Evolutionary conservation across 2,329 filamentous ascomycete species (phyloP), one percentile per base, ranked within the genome.

Genomic region (Colletotrichum tofieldiae): DNA sequence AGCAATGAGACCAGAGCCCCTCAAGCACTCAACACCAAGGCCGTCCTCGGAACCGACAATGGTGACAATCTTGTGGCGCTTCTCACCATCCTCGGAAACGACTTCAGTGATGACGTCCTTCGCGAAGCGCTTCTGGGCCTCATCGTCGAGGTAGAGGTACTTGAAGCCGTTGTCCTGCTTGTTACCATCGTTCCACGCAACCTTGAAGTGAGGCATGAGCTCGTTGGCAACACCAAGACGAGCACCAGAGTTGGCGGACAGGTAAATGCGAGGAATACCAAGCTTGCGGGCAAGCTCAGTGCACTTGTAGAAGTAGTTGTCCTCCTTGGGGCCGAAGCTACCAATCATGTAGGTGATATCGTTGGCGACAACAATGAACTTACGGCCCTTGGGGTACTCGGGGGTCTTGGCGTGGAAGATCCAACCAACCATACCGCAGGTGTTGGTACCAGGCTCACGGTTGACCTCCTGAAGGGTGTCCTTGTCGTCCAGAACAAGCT

Each of bases 261-360:
- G 88, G 86, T 99, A 99, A 81, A 99, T 96, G 77, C 96, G 94
- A 32, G 96, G 96, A 78, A 99, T 98, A 49, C 96, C 96, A 74
- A 98, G 88, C 87, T 94, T 96, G 78, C 95, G 92, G 74, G 96
- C 96, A 76, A 98, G 89, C 84, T 99, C 95, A 12, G 96, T 98
- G 86, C 96, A 99, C 89, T 98, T 98, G 89, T 97, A 90, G 91
- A 99, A 99, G 91, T 98, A 99, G 78, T 94, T 93, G 84, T 99
- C 96, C 86, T 99, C 96, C 84, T 93, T 92, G 51, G 96, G 96
- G 64, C 96, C 96, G 82, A 99, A 99, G 2, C 94, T 98, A 79
- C 96, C 96, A 82, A 98, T 99, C 89, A 97, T 97, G 90, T 94
- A 98, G 23, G 96, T 99, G 82, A 99, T 99, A 81, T 99, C 96